Evolutionary conservation across 805 yeast species (phyloP).

Genomic region (Pichia sporocuriosa): DNA sequence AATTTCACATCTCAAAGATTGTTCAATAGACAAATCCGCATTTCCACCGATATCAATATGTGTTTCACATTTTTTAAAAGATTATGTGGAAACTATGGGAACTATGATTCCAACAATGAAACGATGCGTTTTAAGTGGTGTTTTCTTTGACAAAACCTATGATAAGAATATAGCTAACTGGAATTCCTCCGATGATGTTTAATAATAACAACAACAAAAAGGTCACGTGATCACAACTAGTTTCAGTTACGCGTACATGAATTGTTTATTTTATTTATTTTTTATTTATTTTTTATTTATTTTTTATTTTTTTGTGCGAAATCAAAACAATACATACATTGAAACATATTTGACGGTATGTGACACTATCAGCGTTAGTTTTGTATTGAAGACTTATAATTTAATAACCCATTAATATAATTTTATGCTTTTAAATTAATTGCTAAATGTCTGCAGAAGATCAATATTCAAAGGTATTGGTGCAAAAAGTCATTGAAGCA

Average conservation of each 20-base stretch:
- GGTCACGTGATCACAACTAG: background rate
- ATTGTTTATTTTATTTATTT: background rate
- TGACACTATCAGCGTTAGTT: no score
- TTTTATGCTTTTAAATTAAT: no score
- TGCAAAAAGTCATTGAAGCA: background rate
- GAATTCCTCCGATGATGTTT: constrained; percentile 14
- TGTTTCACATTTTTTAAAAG: constrained; percentile 41
- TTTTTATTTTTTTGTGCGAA: no score
- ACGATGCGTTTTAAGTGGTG: constrained; percentile 34
- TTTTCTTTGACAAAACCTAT: constrained; percentile 29
- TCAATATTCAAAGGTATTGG: background rate
- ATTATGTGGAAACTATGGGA: constrained; percentile 33
- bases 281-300: no score
- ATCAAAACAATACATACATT: no score
- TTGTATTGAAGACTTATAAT: no score
- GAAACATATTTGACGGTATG: no score
- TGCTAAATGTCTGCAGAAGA: background rate
- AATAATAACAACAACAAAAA: no score
- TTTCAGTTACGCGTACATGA: background rate
- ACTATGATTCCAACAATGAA: constrained; percentile 30
- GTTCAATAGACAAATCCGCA: constrained; percentile 38
- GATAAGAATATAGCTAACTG: constrained; percentile 4
- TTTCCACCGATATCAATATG: constrained; percentile 36
- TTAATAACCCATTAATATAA: no score
- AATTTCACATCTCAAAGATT: constrained; percentile 33